Conservation (phyloP, 768 basidiomycete species). For the Gymnopilus junonius region DNA sequence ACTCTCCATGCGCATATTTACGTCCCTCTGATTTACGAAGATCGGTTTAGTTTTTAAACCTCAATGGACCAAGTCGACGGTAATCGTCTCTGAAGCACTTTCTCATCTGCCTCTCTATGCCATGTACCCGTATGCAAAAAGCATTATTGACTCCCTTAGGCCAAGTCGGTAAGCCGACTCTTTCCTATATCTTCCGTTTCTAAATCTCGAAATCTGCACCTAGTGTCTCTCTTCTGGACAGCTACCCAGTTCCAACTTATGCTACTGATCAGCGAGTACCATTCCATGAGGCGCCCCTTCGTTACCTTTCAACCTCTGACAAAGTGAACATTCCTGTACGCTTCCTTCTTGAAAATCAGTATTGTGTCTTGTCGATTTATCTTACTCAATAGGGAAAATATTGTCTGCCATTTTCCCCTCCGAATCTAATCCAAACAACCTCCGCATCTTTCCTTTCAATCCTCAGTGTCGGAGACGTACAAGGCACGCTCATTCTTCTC, state of each 20-base stretch:
- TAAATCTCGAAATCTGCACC: background rate
- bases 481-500: slow-evolving; percentile 46
- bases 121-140: slow-evolving; percentile 52
- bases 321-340: slow-evolving; percentile 24
- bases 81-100: slow-evolving; percentile 59
- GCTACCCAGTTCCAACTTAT: slow-evolving; percentile 55
- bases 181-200: background rate
- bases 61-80: slow-evolving; percentile 45
- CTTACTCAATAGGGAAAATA: slow-evolving; percentile 32
- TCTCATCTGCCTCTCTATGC: slow-evolving; percentile 52
- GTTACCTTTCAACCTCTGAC: slow-evolving; percentile 48
- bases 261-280: slow-evolving; percentile 37
- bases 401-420: slow-evolving; percentile 49
- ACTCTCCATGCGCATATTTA: background rate
- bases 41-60: slow-evolving; percentile 56
- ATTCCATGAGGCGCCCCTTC: slow-evolving; percentile 51
- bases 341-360: background rate
- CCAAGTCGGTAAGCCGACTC: slow-evolving; percentile 46
- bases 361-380: slow-evolving; percentile 12
- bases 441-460: slow-evolving; percentile 57
- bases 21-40: slow-evolving; percentile 32
- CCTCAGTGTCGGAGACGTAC: slow-evolving; percentile 19
- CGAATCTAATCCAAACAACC: slow-evolving; percentile 59
- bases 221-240: slow-evolving; percentile 53
- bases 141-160: slow-evolving; percentile 44